Conservation (phyloP, 257 asterid genomes). For the Gynochthodes officinalis region DNA sequence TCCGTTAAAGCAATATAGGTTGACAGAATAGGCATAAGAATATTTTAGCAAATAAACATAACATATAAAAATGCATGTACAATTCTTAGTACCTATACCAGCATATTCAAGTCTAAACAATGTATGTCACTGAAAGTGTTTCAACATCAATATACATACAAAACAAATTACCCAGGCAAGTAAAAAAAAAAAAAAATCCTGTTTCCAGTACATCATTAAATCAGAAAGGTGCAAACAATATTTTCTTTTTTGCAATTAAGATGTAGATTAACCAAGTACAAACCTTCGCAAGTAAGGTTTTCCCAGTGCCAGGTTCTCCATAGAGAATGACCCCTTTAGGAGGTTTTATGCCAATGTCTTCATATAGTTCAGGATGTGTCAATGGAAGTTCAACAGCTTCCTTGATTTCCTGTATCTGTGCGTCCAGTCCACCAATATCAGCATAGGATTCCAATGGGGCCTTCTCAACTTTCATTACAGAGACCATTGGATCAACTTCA, state of each 20-base stretch:
- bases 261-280: slow-evolving; percentile 12
- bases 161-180: neutral
- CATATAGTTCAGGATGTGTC: slow-evolving; percentile 56
- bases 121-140: neutral
- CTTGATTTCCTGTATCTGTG: slow-evolving; percentile 56
- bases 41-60: too few relatives aligned
- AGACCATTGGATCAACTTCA: slow-evolving; percentile 94
- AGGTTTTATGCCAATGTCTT: slow-evolving; percentile 78
- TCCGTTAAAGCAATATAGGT: neutral
- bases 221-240: neutral
- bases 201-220: neutral
- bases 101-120: too few relatives aligned
- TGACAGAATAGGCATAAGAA: neutral
- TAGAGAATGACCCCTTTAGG: slow-evolving; percentile 92
- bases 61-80: too few relatives aligned
- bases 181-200: neutral
- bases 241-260: neutral
- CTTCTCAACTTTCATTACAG: slow-evolving; percentile 98
- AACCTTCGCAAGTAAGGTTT: slow-evolving; percentile 95
- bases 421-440: slow-evolving; percentile 57
- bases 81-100: too few relatives aligned
- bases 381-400: slow-evolving; percentile 57
- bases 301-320: slow-evolving; percentile 98
- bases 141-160: neutral
- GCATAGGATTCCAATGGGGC: slow-evolving; percentile 95